Base-by-base conservation (phyloP, 305 asterid species). In the Fraxinus greggii region DNA sequence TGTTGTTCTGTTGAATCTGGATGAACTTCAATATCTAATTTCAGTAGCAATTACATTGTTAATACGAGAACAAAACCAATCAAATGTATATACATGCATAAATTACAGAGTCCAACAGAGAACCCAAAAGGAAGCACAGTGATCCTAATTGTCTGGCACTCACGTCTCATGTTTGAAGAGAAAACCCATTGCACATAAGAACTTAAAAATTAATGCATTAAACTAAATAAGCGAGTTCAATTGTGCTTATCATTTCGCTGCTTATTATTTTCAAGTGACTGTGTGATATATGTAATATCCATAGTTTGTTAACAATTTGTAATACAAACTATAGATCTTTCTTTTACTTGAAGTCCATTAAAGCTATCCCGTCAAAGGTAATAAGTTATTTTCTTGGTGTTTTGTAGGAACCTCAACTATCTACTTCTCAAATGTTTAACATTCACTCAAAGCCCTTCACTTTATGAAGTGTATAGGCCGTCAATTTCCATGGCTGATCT, bases 401-500 rank as follows among this genome's bases (percentile, higher is more conserved):
- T 69, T 7, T 86, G 86, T 75, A 94, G 98, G 97, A 90, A 84
- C 97, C 97, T 78, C 93, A 74, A 81, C 86, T 94, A 80, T 94
- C 95, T 70, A 80, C 94, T 33, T 88, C 96, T 79, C 88, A 87
- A 85, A 86, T 78, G 86, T 92, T 94, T 75, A 93, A 91, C 79
- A 87, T 94, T 78, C 87, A 92, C 89, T 82, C 88, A 5, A 92
- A 85, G 92, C 76, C 77, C 24, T 72, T 94, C 76, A 54, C 87
- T 54, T 9, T 92, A 63, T 92, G 85, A 89, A 83, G 72, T 51
- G 76, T 26, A 23, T 1, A 0, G 17, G 65, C 67, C 33, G 76
- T 75, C 65, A 78, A 19, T 51, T 80, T 80, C 79, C 84, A 75
- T 33, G 63, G 84, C 81, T 75, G 82, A 70, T 70, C 28, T 26